Evolutionary conservation across 306 rosid genomes (phyloP).

Genomic region (Quercus variabilis): DNA sequence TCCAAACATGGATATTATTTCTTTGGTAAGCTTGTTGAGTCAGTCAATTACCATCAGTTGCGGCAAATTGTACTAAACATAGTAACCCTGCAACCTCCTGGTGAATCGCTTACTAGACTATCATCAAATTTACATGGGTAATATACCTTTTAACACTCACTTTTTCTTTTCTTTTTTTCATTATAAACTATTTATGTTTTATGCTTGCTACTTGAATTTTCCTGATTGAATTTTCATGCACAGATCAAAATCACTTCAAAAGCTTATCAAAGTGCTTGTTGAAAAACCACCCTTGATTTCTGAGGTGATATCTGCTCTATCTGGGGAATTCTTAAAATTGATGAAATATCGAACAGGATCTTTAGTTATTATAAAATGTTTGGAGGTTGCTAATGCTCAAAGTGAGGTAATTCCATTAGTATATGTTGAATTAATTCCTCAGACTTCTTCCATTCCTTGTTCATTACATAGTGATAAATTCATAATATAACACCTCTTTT

Average conservation of each 20-base stretch:
- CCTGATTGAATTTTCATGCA: not conserved
- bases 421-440: not conserved
- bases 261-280: constrained; percentile 18
- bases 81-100: not conserved
- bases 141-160: not conserved
- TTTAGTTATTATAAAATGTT: constrained; percentile 12
- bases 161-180: not conserved
- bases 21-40: constrained; percentile 17
- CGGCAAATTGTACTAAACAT: not conserved
- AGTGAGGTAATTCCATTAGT: constrained; percentile 8
- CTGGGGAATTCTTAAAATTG: not conserved
- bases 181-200: no score
- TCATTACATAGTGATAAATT: no score
- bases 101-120: not conserved
- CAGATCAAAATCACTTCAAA: constrained; percentile 20
- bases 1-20: not conserved
- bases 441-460: no score
- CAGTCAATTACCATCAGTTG: not conserved
- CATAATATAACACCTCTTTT: no score
- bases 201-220: not conserved
- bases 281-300: not conserved
- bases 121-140: not conserved
- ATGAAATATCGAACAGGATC: constrained; percentile 11
- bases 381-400: not conserved
- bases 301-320: not conserved